phyloP scores from a whole-genome alignment of 768 basidiomycete species.

The Rhizopogon vinicolor region DNA sequence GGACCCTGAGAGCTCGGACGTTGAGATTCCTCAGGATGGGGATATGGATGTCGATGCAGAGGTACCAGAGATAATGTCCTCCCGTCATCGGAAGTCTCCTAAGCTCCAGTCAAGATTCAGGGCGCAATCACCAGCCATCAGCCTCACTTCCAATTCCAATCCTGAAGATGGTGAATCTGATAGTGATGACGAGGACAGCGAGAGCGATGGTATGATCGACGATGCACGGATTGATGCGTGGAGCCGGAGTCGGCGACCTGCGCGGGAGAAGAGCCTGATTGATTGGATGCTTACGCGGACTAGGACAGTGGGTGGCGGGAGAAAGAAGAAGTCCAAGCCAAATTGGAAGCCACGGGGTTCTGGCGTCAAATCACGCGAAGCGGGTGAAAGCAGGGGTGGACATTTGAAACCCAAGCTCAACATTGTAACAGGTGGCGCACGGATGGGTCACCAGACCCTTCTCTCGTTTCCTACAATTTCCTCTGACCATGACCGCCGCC shows the following conservation, averaged over 20 bases:
- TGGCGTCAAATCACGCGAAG: conserved; percentile 7
- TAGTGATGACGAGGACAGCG: conserved; percentile 26
- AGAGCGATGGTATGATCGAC: conserved; percentile 26
- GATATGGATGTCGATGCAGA: conserved; percentile 6
- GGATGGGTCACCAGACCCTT: conserved; percentile 33
- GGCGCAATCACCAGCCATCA: background rate
- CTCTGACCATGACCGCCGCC: background rate
- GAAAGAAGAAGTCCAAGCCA: conserved; percentile 10
- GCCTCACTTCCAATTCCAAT: conserved; percentile 6
- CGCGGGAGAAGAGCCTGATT: conserved; percentile 46
- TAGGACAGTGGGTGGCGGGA: conserved; percentile 10
- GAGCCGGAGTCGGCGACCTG: conserved; percentile 18
- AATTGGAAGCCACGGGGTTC: conserved; percentile 9
- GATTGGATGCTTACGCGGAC: conserved; percentile 64
- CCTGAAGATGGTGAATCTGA: conserved; percentile 10
- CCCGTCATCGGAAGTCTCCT: conserved; percentile 3
- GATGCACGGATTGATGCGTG: conserved; percentile 26
- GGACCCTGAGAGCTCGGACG: conserved; percentile 59
- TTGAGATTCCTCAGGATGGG: conserved; percentile 11
- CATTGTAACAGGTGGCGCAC: conserved; percentile 34
- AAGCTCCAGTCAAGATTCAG: background rate
- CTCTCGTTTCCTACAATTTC: conserved; percentile 30
- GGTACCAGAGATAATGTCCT: conserved; percentile 6
- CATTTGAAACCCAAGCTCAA: conserved; percentile 24
- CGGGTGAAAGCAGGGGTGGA: conserved; percentile 1